phyloP scores from a whole-genome alignment of 805 yeast genomes.

The Kazachstania taianensis region DNA sequence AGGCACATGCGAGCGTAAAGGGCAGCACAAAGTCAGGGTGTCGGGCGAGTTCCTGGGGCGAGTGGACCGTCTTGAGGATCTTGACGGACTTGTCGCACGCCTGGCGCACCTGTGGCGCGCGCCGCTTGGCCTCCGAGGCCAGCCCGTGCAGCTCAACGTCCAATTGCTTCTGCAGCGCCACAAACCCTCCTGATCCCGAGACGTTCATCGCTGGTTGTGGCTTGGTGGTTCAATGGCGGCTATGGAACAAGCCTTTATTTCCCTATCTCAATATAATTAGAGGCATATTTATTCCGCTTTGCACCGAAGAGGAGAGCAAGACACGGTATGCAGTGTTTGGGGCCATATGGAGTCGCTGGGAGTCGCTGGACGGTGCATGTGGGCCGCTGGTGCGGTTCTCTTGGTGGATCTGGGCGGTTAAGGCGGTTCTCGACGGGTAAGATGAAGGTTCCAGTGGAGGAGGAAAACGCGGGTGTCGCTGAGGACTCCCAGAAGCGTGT shows the following conservation, averaged over 20 bases:
- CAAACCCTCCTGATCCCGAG: constrained; percentile 1
- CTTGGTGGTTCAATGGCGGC: too few species aligned
- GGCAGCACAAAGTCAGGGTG: constrained; percentile 55
- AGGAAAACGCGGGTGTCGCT: neutral
- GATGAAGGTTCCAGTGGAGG: neutral
- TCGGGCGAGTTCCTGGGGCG: constrained; percentile 30
- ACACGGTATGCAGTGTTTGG: too few species aligned
- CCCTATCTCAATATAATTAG: too few species aligned
- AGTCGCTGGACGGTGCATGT: too few species aligned
- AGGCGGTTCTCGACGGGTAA: neutral
- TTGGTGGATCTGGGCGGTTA: too few species aligned
- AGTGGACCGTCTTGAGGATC: constrained; percentile 31
- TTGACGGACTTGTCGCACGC: constrained; percentile 45
- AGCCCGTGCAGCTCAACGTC: constrained; percentile 49
- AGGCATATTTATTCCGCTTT: too few species aligned
- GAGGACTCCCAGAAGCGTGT: neutral
- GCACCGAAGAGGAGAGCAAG: too few species aligned
- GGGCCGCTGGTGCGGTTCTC: too few species aligned
- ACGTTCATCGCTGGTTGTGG: too few species aligned
- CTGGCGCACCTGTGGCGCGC: constrained; percentile 57
- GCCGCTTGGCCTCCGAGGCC: constrained; percentile 59
- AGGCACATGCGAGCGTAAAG: constrained; percentile 58
- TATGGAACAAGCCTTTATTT: too few species aligned
- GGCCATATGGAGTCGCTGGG: too few species aligned
- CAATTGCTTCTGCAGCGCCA: constrained; percentile 26